Base-by-base conservation (phyloP, 78 protist genomes). In the Emiliania huxleyi region DNA sequence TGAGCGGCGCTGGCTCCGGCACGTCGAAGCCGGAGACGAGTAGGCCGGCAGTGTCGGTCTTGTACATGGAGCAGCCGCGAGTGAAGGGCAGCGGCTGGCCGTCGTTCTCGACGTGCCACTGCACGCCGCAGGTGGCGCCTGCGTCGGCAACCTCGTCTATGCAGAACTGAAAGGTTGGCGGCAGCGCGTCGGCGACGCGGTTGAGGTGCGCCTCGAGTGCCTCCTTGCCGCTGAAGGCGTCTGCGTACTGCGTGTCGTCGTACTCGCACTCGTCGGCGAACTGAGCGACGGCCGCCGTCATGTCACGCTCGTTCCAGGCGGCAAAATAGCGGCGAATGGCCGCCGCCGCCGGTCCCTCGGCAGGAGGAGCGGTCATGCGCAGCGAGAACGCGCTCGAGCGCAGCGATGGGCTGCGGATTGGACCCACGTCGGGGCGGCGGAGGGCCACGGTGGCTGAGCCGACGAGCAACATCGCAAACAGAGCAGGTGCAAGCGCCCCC, bases 21-120 rank as follows among this genome's bases (percentile, higher is more conserved):
- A 75, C 84, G 84, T 75, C 84, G 84, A 75, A 75, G 44, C 84
- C 84, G 3, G 1, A 37, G 84, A 35, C 43, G 45, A 75, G 1
- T n/a, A 18, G 25, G 35, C 84, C 84, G 29, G 3, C 71, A 4
- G n/a, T 18, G 71, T 56, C 71, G 21, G 26, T 2, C 42, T 18
- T 2, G 84, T 75, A 75, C 84, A 75, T 75, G n/a, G 46, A 38
- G 42, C 42, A 37, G 84, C 84, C 84, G 84, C 84, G 84, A 29
- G 84, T 38, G 46, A 75, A 75, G 11, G 84, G 84, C 46, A 75
- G 84, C 84, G 18, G 84, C 84, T 1, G 18, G 84, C 84, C 84
- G 73, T 62, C 73, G 15, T 19, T 1, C 46, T 75, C 84, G 35
- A 37, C 45, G 84, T 75, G 84, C 84, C 81, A 33, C 26, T 25